Base-by-base conservation (phyloP, 257 asterid species). In the Solanum appendiculatum region DNA sequence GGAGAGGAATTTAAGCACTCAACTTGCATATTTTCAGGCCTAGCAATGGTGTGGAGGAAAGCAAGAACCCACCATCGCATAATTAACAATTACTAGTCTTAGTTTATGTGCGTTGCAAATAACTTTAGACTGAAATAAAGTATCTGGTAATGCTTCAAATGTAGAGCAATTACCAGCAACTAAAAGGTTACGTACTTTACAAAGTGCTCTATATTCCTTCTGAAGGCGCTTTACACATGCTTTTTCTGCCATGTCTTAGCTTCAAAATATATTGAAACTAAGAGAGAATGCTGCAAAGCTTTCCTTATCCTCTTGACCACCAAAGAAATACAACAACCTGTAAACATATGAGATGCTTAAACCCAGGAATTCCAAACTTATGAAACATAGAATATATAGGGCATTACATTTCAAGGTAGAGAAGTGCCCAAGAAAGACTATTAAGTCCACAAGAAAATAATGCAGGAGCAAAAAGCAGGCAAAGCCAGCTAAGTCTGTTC, bases 141-240 rank as follows among this genome's bases (percentile, higher is more conserved):
- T 70, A 85, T 39, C 46, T 5, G 40, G 82, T 36, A 86, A 46
- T 20, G 86, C 82, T 84, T 85, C 88, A 78, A 11, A 46, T 86
- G 72, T 25, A 36, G 78, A 40, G 87, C 29, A 46, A 74, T 60
- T 84, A 60, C 74, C 1, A 37, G 87, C 31, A 88, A 70, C 58
- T 66, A 75, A 83, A 78, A 34, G 86, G 51, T 68, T 25, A 68
- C 97, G 89, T 91, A 97, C 99, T 91, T 97, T 96, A 89, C 98
- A 95, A 60, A 97, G 98, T 84, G 99, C 93, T 93, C 99, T 92
- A 89, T 94, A 96, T 92, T 97, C 99, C 92, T 96, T 97, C 89
- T 95, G 99, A 46, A 97, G 98, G 88, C 99, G 99, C 92, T 95
- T 95, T 51, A 96, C 96, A 73, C 99, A 97, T 18, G 95, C 96